Percentiles rank a stretch among this genome's conserved stretches.
Evolutionary conservation across 2,329 filamentous ascomycete genomes (phyloP).

Genomic region (Aspergillus neotritici): DNA sequence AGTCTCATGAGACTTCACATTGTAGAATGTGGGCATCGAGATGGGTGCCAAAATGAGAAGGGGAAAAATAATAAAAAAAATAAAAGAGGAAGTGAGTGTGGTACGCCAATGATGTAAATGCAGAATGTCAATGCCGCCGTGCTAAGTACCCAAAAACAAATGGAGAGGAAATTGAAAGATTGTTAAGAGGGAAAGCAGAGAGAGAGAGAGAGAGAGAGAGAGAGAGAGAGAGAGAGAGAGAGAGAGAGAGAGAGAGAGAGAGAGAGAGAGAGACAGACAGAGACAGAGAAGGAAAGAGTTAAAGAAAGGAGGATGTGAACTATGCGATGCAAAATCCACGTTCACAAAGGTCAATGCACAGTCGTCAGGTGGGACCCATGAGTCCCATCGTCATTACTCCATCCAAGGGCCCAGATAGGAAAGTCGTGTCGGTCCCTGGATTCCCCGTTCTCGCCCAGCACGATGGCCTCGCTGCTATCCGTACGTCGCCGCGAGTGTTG

Average conservation of each 20-base stretch:
- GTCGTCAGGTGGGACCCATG: constrained; percentile 21
- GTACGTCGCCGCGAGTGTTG: constrained; percentile 38
- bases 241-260: not conserved
- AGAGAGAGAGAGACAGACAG: constrained; percentile 6
- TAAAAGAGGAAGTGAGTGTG: too few relatives aligned
- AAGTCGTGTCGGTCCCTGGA: constrained; percentile 52
- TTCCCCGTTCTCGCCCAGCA: constrained; percentile 41
- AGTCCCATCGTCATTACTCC: constrained; percentile 38
- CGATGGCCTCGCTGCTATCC: constrained; percentile 44
- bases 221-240: constrained; percentile 3
- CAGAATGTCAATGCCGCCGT: too few relatives aligned
- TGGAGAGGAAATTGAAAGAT: too few relatives aligned
- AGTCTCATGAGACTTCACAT: too few relatives aligned
- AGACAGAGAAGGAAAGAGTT: constrained; percentile 1
- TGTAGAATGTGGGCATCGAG: too few relatives aligned
- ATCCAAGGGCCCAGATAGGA: constrained; percentile 37
- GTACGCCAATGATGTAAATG: too few relatives aligned
- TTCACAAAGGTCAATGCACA: constrained; percentile 26
- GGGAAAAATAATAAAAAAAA: too few relatives aligned
- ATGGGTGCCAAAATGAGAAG: too few relatives aligned
- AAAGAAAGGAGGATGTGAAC: constrained; percentile 1
- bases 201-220: not conserved
- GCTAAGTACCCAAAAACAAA: too few relatives aligned
- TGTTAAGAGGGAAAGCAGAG: too few relatives aligned
- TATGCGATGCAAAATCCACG: not conserved